Evolutionary conservation across 441 rosid species (phyloP), one percentile per base, ranked within the genome.

Genomic region (Brassica hybrid): DNA sequence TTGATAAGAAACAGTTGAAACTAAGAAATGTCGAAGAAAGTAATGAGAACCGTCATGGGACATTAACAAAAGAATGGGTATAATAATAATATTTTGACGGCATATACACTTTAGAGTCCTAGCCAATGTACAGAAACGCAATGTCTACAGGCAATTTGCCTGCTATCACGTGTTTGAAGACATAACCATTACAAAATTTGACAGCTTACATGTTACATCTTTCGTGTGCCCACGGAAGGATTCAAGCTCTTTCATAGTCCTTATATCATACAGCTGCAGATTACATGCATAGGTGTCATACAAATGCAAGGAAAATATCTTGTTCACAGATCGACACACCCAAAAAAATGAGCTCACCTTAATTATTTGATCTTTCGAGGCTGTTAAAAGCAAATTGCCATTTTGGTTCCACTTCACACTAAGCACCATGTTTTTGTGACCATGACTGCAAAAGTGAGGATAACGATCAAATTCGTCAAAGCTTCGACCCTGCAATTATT

Each of bases 181-280:
- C n/a, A n/a, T n/a, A 6, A 30, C 1, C 34, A 74, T 57, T 38
- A 62, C 61, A 74, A 57, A 69, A 69, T 65, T 45, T 69, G 71
- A 69, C 16, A 19, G 21, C 99, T 84, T 80, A 95, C 99, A 85
- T 78, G 95, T 93, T 66, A 96, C 94, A 80, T 96, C 98, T 85
- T 96, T 96, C 25, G 84, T 85, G 72, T 96, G 97, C 12, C 99
- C 97, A 59, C 97, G 97, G 81, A 91, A 96, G 72, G 99, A 93
- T 82, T 96, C 96, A 83, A 96, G 98, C 85, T 92, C 99, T 85
- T 96, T 96, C 98, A 96, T 96, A 65, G 98, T 94, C 79, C 98
- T 88, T 65, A 96, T 90, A 79, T 96, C 99, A 81, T 93, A 96
- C 54, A 96, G 93, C 99, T 96, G 88, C 69, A 84, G 82, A 74